Base-by-base conservation (phyloP, 345 rosid species). In the Boechera retrofracta region DNA sequence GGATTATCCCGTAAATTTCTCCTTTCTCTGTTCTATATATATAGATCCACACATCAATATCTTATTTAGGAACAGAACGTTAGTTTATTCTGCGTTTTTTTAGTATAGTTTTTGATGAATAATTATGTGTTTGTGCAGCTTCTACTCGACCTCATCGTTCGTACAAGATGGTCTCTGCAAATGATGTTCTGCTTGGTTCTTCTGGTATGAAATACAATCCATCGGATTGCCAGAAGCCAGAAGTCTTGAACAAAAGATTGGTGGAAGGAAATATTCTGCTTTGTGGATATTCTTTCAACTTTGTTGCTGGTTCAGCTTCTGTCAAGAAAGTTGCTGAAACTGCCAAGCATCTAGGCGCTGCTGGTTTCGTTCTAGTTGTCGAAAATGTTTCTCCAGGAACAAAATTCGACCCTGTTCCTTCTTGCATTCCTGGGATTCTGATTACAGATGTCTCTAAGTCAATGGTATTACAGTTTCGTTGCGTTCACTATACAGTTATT, bases 201-300 rank as follows among this genome's bases (percentile, higher is more conserved):
- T 92, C 98, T 1, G 93, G 78, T 8, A 74, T 58, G 59, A 93
- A 88, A 85, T 85, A 48, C 82, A 89, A 86, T 79, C 94, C 99
- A 6, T 86, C 99, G 29, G 99, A 96, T 80, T 96, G 99, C 84
- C 99, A 96, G 77, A 87, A 87, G 73, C 91, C 99, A 7, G 98
- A 96, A 84, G 83, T 96, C 26, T 82, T 96, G 62, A 89, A 96
- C 86, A 93, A 67, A 75, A 91, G 80, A 49, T 82, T 93, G 83
- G 82, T 96, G n/a, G 83, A 91, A 82, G 99, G 99, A 51, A 93
- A 91, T 79, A 83, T 96, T 82, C 92, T 96, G 57, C 92, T 96
- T n/a, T 96, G 99, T 78, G 99, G 99, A 57, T 96, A 96, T 84
- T 96, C 99, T 56, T 96, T 93, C 87, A 93, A 89, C 85, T 96